Conservation (phyloP, 129 eudicot genomes). For the Ambrosia artemisiifolia region DNA sequence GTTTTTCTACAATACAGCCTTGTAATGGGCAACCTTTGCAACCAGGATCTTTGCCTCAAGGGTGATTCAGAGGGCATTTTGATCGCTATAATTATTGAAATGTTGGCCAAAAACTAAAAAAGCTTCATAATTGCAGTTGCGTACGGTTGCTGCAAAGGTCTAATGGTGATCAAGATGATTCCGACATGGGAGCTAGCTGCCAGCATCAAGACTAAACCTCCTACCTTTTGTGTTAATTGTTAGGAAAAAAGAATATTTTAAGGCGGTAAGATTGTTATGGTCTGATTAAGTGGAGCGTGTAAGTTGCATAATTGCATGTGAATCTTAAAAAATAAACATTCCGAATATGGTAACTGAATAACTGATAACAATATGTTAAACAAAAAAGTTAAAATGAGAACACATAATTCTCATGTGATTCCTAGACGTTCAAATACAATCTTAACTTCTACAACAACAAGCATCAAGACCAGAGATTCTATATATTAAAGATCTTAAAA, state of each 20-base stretch:
- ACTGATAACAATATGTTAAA: background rate
- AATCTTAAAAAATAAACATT: background rate
- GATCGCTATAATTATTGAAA: no score
- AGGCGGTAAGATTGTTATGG: no score
- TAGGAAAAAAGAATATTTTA: no score
- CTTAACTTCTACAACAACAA: conserved; percentile 16
- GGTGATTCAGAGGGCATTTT: no score
- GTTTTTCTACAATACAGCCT: no score
- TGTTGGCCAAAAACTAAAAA: background rate
- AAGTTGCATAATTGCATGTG: background rate
- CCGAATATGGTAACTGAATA: background rate
- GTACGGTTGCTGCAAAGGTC: background rate
- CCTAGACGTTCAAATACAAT: background rate
- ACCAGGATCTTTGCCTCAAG: no score
- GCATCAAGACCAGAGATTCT: conserved; percentile 11
- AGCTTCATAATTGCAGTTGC: background rate
- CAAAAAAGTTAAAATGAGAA: background rate
- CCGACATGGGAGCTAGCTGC: background rate
- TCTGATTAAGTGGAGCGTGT: background rate
- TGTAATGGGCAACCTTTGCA: no score
- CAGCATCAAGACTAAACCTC: background rate
- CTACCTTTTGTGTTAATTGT: no score
- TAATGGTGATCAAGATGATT: background rate
- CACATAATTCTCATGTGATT: conserved; percentile 18
- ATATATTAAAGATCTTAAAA: conserved; percentile 16